phyloP scores from a whole-genome alignment of 345 rosid species.

The Lepidium africanum region DNA sequence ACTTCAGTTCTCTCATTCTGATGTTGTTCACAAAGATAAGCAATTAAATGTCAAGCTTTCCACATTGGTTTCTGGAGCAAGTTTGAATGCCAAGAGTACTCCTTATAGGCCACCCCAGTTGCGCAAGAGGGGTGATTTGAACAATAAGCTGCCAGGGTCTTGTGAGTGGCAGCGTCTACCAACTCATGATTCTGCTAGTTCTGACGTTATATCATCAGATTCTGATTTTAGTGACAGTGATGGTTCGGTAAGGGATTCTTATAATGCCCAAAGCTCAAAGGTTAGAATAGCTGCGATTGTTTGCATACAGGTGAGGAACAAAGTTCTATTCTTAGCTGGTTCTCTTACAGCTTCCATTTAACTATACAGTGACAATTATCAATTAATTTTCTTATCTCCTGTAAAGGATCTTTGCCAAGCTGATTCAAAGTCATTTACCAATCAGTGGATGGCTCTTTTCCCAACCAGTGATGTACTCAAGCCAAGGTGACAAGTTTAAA shows the following conservation, averaged over 20 bases:
- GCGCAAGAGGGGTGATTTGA: conserved; percentile 53
- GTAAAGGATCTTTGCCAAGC: conserved; percentile 82
- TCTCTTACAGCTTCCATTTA: background rate
- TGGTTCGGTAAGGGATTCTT: conserved; percentile 41
- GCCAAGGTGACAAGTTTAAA: conserved; percentile 43
- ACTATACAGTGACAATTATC: background rate
- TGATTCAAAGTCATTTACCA: conserved; percentile 80
- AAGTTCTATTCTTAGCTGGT: conserved; percentile 1
- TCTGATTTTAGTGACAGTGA: conserved; percentile 89
- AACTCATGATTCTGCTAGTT: conserved; percentile 40
- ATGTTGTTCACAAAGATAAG: conserved; percentile 35
- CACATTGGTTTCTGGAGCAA: conserved; percentile 35
- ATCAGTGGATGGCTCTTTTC: conserved; percentile 83
- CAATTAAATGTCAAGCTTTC: conserved; percentile 29
- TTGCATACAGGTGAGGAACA: conserved; percentile 64
- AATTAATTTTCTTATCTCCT: background rate
- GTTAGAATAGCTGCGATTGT: conserved; percentile 74
- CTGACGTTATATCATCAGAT: conserved; percentile 63
- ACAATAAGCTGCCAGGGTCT: conserved; percentile 32
- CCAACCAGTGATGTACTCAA: conserved; percentile 73
- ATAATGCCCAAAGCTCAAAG: conserved; percentile 45
- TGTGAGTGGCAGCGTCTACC: conserved; percentile 33
- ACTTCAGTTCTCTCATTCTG: conserved; percentile 28
- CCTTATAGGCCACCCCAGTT: conserved; percentile 92
- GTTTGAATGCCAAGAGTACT: conserved; percentile 29